Conservation (phyloP, 2,329 filamentous ascomycete genomes). For the Nothopassalora personata region DNA sequence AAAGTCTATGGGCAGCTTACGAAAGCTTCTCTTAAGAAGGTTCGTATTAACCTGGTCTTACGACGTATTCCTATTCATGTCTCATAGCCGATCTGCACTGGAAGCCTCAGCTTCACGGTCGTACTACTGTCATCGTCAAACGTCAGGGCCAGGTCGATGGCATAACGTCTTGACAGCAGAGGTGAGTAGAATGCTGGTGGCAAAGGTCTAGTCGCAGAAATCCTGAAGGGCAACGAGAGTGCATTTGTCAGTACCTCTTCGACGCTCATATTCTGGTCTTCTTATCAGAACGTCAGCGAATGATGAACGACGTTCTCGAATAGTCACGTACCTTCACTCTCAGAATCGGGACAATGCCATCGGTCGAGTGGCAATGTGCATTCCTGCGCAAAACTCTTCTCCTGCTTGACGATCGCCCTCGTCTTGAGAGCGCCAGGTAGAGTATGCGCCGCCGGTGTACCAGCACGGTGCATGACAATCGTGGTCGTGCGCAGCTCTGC, state of each 20-base stretch:
- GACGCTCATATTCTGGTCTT: constrained; percentile 1
- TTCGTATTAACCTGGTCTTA: too few relatives aligned
- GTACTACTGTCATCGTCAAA: constrained; percentile 11
- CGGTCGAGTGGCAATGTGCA: constrained; percentile 1
- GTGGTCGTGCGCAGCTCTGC: constrained; percentile 10
- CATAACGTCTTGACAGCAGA: constrained; percentile 9
- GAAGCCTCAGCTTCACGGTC: constrained; percentile 8
- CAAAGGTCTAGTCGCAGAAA: not conserved
- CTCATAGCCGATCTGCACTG: constrained; percentile 8
- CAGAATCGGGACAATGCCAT: constrained; percentile 10
- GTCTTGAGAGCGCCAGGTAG: not conserved
- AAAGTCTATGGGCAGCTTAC: too few relatives aligned
- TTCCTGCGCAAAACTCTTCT: constrained; percentile 1
- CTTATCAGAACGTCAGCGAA: not conserved
- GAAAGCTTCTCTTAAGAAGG: too few relatives aligned
- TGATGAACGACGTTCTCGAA: not conserved
- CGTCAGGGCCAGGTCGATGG: constrained; percentile 9
- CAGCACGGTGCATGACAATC: constrained; percentile 8
- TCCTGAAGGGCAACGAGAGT: constrained; percentile 4
- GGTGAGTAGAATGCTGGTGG: constrained; percentile 12
- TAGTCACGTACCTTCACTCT: constrained; percentile 9
- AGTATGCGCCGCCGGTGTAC: constrained; percentile 2
- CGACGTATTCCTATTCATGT: not conserved
- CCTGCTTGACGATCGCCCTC: constrained; percentile 4
- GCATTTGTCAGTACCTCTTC: constrained; percentile 10